Evolutionary conservation across 164 flowering plant species (phyloP).

Genomic region (Akebia trifoliata): DNA sequence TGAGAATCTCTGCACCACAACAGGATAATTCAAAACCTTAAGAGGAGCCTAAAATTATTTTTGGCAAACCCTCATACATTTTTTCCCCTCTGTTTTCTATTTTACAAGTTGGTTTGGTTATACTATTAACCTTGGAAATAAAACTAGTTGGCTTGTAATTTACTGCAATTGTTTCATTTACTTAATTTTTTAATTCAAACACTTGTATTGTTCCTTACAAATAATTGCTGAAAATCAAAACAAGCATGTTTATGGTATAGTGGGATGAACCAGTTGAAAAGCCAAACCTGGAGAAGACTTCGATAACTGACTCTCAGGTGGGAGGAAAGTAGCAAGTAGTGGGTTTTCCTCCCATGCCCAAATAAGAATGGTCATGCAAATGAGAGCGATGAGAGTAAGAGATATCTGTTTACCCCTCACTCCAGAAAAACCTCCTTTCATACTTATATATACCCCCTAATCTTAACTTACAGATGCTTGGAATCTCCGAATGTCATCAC

Average conservation of each 20-base stretch:
- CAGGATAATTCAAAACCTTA: background rate
- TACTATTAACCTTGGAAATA: background rate
- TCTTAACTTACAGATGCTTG: background rate
- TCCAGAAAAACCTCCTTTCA: constrained; percentile 52
- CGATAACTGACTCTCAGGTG: constrained; percentile 28
- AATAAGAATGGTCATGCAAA: constrained; percentile 43
- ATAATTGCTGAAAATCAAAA: background rate
- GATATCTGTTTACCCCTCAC: constrained; percentile 44
- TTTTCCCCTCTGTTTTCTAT: background rate
- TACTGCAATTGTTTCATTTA: background rate
- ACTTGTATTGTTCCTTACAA: background rate
- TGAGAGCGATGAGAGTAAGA: constrained; percentile 43
- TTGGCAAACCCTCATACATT: background rate
- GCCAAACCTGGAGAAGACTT: constrained; percentile 46
- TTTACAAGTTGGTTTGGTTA: background rate
- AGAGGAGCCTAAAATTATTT: background rate
- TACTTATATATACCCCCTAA: constrained; percentile 24
- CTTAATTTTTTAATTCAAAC: background rate
- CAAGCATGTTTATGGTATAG: background rate
- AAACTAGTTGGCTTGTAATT: background rate
- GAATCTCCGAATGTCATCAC: constrained; percentile 11
- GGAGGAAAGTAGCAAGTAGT: constrained; percentile 34
- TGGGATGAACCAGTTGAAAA: background rate
- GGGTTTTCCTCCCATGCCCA: constrained; percentile 60
- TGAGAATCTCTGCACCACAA: constrained; percentile 15